Base-by-base conservation (phyloP, 2,329 filamentous ascomycete species). In the Scytalidium sp. region DNA sequence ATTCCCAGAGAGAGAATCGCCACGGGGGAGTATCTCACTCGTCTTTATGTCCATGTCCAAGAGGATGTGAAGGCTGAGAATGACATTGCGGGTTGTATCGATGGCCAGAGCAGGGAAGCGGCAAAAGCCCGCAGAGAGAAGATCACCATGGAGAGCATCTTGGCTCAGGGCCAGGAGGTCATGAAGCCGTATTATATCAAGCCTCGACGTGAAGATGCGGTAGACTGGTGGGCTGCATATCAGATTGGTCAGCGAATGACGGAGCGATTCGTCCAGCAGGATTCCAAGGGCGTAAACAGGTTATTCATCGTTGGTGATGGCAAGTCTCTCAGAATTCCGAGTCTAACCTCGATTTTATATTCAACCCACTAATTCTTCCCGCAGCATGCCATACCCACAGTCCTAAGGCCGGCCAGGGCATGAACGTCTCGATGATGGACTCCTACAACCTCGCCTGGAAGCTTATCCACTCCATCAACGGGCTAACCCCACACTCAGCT, bases 121-220 rank as follows among this genome's bases (percentile, higher is more conserved):
- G 62, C 61, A 1, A 52, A 62, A 36, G 49, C 41, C 19, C 49
- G 45, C 17, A 61, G 60, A 21, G 49, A 55, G 1, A 61, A 65
- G 23, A 66, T 67, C 5, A 76, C 81, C 4, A 76, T 86, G 52
- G 79, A 85, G 25, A 87, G 85, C 56, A 84, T 90, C 47, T 87
- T 88, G 75, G 74, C 79, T 56, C 79, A 82, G 27, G 83, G 83
- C 5, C 75, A 73, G 60, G 73, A 78, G 57, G 82, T 84, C 47
- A 76, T 83, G 70, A 72, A 74, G 2, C 80, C 80, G 2, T 83
- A 79, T 59, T 69, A 67, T 52, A 71, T 83, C 43, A 69, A 78
- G 47, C 81, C 78, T 76, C 70, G 84, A 67, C 89, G 86, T 70
- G 84, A 83, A 19, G 81, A 84, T 25, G 85, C 11, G 84, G 90